Percentiles rank a stretch among this genome's conserved stretches.
These are phyloP conservation scores for Cytospora mali DNA, from an alignment of 2,329 filamentous ascomycete species.

Conservation along the genomic window DNA sequence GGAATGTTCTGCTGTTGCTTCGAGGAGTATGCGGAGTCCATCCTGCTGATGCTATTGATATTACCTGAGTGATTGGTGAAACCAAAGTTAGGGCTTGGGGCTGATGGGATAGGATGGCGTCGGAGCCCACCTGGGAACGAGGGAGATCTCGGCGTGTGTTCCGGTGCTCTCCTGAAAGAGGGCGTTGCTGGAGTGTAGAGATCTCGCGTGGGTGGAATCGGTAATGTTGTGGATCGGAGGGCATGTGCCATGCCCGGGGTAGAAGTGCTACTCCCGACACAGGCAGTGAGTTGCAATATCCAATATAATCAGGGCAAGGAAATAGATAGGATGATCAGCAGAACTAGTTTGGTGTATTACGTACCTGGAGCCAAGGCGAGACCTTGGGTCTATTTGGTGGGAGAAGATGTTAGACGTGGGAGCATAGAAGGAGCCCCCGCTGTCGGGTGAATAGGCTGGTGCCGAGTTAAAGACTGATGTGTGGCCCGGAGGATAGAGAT, in stretches of 20 bases:
- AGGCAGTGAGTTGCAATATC: conserved; percentile 39
- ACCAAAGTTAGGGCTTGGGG: conserved; percentile 51
- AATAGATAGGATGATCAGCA: conserved; percentile 22
- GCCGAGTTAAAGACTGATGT: conserved; percentile 49
- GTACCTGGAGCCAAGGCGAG: conserved; percentile 59
- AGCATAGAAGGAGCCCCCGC: conserved; percentile 51
- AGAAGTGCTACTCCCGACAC: conserved; percentile 49
- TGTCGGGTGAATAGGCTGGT: conserved; percentile 54
- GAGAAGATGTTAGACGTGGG: conserved; percentile 47
- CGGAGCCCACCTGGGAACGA: conserved; percentile 51
- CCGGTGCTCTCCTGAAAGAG: conserved; percentile 51
- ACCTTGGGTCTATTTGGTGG: conserved; percentile 54
- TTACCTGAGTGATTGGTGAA: conserved; percentile 40
- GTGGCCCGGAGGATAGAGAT: conserved; percentile 50
- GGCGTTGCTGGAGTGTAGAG: conserved; percentile 56
- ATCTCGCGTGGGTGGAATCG: conserved; percentile 56
- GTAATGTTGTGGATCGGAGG: conserved; percentile 55
- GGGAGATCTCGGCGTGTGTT: conserved; percentile 55
- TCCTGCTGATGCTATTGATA: conserved; percentile 43
- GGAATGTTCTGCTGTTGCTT: conserved; percentile 52
- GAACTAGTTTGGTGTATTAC: conserved; percentile 38
- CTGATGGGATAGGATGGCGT: conserved; percentile 57
- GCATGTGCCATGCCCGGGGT: conserved; percentile 61
- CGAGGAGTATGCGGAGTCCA: conserved; percentile 50
- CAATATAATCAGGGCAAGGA: conserved; percentile 17